Conservation (phyloP, 495 filamentous ascomycete species). For the Tuber borchii region DNA sequence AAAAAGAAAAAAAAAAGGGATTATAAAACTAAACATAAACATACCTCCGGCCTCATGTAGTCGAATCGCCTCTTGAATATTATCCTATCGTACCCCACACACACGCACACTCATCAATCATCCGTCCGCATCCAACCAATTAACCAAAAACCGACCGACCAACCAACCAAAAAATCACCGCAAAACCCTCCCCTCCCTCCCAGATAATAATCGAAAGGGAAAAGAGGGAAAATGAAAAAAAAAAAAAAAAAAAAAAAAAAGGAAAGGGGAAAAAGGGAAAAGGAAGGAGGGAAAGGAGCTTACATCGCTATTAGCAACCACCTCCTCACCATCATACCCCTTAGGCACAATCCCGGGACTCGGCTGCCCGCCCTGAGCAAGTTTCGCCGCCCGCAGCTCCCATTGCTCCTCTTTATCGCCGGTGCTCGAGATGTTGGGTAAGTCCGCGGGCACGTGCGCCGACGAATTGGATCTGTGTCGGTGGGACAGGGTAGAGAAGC, state of each 20-base stretch:
- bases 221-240: background rate
- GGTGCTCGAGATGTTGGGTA: conserved; percentile 60
- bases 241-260: background rate
- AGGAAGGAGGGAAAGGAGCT: background rate
- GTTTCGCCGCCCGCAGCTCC: conserved; percentile 39
- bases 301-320: background rate
- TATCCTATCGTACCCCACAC: conserved; percentile 50
- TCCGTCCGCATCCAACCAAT: background rate
- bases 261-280: background rate
- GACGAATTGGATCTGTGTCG: conserved; percentile 57
- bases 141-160: background rate
- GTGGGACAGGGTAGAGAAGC: conserved; percentile 25
- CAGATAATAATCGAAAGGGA: background rate
- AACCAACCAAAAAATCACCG: conserved; percentile 6
- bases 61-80: conserved; percentile 92
- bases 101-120: background rate
- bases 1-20: background rate
- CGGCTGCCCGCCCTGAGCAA: conserved; percentile 25
- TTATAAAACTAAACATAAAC: conserved; percentile 43
- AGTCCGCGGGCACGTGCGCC: conserved; percentile 65
- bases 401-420: conserved; percentile 47
- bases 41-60: conserved; percentile 74
- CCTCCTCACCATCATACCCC: conserved; percentile 1
- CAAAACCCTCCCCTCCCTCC: background rate
- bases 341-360: conserved; percentile 1